phyloP scores from a whole-genome alignment of 352 stramenopile species.

The Phytophthora citricola region DNA sequence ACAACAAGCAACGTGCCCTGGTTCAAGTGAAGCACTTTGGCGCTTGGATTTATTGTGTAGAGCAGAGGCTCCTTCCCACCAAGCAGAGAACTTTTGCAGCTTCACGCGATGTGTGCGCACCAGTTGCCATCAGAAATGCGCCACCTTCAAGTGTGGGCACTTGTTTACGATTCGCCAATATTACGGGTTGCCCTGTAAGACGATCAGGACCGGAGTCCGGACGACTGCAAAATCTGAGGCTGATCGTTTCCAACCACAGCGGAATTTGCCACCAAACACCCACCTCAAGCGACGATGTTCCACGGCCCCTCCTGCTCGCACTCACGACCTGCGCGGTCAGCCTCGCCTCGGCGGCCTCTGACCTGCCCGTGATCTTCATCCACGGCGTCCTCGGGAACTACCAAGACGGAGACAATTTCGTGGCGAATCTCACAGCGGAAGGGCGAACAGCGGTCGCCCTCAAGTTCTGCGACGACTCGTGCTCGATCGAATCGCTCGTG shows the following conservation, averaged over 20 bases:
- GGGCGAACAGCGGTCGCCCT: conserved; percentile 38
- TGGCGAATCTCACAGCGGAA: conserved; percentile 35
- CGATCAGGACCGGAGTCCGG: too few relatives aligned
- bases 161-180: too few relatives aligned
- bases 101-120: conserved; percentile 2
- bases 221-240: neutral
- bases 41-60: conserved; percentile 5
- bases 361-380: conserved; percentile 54
- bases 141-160: neutral
- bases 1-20: too few relatives aligned
- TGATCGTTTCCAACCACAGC: neutral
- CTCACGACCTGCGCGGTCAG: conserved; percentile 4
- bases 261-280: neutral
- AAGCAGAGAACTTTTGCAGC: neutral
- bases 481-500: conserved; percentile 32
- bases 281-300: conserved; percentile 3
- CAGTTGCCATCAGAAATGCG: neutral
- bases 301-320: conserved; percentile 1
- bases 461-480: conserved; percentile 39
- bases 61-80: conserved; percentile 6
- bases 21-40: neutral
- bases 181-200: too few relatives aligned
- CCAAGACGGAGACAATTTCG: conserved; percentile 16
- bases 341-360: conserved; percentile 9
- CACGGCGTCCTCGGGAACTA: conserved; percentile 38